phyloP scores from a whole-genome alignment of 2,329 filamentous ascomycete genomes.

The Tolypocladium album region DNA sequence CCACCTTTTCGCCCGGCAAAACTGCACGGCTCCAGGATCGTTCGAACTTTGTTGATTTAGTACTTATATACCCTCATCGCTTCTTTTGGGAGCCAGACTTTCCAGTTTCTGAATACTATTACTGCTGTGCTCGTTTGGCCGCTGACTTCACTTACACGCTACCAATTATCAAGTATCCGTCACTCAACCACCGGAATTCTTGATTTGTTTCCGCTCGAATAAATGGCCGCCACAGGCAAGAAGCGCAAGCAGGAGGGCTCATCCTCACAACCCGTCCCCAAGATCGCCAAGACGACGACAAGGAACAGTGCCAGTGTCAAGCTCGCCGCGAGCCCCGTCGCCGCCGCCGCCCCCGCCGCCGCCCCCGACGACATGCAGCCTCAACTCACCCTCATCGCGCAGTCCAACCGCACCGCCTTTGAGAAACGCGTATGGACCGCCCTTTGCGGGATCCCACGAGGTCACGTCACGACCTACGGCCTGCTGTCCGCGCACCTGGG shows the following conservation, averaged over 20 bases:
- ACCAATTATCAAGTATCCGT: not conserved
- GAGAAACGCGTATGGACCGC: slow-evolving; percentile 58
- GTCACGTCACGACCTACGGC: slow-evolving; percentile 69
- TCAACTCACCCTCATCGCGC: slow-evolving; percentile 33
- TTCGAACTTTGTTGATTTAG: not conserved
- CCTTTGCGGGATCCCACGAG: slow-evolving; percentile 66
- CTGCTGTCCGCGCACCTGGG: slow-evolving; percentile 55
- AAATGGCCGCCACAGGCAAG: not conserved
- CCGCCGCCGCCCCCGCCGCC: not conserved
- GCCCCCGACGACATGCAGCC: slow-evolving; percentile 18
- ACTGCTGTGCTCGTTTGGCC: not conserved
- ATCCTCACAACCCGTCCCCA: not conserved
- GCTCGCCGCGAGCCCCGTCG: not conserved
- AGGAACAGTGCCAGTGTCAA: not conserved
- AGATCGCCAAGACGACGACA: not conserved
- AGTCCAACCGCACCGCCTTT: slow-evolving; percentile 36
- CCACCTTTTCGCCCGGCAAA: not conserved
- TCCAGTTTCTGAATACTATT: not conserved
- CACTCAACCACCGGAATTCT: not conserved
- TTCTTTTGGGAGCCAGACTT: not conserved
- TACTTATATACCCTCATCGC: not conserved
- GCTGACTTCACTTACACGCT: not conserved
- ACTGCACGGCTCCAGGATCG: not conserved
- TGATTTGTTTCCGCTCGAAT: not conserved
- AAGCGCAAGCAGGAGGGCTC: slow-evolving; percentile 4